phyloP scores from a whole-genome alignment of 805 yeast species.

The Saccharomycopsis oosterbeekiorum region DNA sequence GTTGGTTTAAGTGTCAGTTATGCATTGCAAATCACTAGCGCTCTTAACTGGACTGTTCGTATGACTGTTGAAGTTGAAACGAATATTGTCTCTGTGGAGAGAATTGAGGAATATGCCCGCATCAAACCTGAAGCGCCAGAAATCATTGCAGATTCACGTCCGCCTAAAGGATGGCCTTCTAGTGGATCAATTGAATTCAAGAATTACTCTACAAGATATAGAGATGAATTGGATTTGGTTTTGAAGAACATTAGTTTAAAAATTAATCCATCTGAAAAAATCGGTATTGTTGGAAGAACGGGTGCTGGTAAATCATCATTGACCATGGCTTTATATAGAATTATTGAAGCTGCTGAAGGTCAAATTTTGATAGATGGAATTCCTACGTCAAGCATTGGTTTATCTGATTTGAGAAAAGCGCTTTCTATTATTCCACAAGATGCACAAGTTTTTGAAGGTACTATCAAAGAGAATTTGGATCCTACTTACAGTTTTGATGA shows the following conservation, averaged over 20 bases:
- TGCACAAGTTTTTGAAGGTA: constrained; percentile 84
- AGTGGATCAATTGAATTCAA: constrained; percentile 58
- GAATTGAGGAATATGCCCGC: constrained; percentile 80
- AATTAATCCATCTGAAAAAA: constrained; percentile 67
- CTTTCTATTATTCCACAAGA: constrained; percentile 89
- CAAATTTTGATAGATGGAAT: constrained; percentile 61
- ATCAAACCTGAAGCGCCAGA: constrained; percentile 80
- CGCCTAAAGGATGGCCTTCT: constrained; percentile 64
- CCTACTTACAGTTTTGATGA: constrained; percentile 63
- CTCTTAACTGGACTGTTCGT: constrained; percentile 94
- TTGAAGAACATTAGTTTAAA: constrained; percentile 55
- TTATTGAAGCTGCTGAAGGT: constrained; percentile 66
- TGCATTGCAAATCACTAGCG: constrained; percentile 86
- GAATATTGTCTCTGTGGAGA: constrained; percentile 92
- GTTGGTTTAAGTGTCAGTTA: constrained; percentile 92
- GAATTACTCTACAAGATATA: constrained; percentile 74
- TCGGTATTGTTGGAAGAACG: constrained; percentile 94
- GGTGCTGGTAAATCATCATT: constrained; percentile 93
- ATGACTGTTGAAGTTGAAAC: constrained; percentile 99
- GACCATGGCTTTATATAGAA: constrained; percentile 74
- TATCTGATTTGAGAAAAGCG: constrained; percentile 65
- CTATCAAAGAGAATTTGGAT: constrained; percentile 77
- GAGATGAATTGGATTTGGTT: constrained; percentile 72
- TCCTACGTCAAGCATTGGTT: constrained; percentile 57
- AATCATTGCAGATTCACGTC: constrained; percentile 52